A percentile compares a stretch with the other conserved stretches of the same genome.
Conservation (phyloP, 2,329 filamentous ascomycete genomes). For the Pseudocercospora fuligena region DNA sequence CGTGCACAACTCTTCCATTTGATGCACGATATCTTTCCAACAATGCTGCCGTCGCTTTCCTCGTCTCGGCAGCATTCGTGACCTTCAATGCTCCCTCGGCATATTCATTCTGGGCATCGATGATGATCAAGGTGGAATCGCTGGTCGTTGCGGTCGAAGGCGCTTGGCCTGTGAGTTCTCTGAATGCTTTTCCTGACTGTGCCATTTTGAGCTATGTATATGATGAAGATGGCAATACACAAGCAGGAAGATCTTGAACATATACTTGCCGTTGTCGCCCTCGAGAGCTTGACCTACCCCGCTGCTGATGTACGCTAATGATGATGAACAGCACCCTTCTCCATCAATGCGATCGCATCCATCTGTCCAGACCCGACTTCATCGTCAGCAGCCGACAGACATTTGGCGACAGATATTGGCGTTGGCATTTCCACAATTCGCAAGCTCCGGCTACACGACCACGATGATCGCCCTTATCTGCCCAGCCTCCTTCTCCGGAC, state of each 20-base stretch:
- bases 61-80: slow-evolving; percentile 57
- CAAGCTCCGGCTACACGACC: neutral
- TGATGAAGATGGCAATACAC: neutral
- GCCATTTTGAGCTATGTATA: neutral
- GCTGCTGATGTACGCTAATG: slow-evolving; percentile 5
- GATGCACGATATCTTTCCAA: slow-evolving; percentile 65
- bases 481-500: neutral
- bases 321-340: neutral
- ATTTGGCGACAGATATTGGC: neutral
- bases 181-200: slow-evolving; percentile 48
- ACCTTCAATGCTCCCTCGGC: slow-evolving; percentile 63
- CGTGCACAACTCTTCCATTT: slow-evolving; percentile 62
- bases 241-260: neutral
- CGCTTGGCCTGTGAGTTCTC: slow-evolving; percentile 58
- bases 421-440: neutral
- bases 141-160: slow-evolving; percentile 59
- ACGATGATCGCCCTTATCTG: neutral
- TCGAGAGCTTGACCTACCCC: slow-evolving; percentile 10
- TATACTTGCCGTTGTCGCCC: slow-evolving; percentile 12
- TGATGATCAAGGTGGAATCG: slow-evolving; percentile 68
- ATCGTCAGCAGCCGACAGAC: neutral
- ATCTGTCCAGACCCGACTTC: neutral
- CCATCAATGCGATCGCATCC: slow-evolving; percentile 1
- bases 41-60: slow-evolving; percentile 61
- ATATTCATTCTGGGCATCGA: slow-evolving; percentile 75